Evolutionary conservation across 129 eudicot genomes (phyloP), one percentile per base, ranked within the genome.

Genomic region (Centrapalus pauciflorus): DNA sequence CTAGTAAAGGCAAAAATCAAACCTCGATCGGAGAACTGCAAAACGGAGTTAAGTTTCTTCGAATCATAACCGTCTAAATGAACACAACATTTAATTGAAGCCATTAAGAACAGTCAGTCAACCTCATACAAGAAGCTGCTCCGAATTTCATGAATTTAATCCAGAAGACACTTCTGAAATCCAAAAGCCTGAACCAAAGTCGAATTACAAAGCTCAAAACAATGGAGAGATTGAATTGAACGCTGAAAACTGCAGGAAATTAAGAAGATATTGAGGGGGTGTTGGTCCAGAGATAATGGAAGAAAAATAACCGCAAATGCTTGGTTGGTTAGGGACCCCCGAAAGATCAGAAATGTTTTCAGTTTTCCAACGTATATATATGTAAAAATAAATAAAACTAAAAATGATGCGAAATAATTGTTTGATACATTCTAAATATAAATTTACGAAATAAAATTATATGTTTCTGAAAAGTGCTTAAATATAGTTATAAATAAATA

Each of bases 11-110:
- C 70, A 75, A 67, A 41, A 66, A 55, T 48, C 20, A 51, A 34
- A 30, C 57, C 10, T 10, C 56, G 72, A 25, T 71, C 70, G 14
- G 77, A 46, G 16, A 77, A 56, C 5, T 43, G 77, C 14, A 71
- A 35, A 27, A 48, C 25, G 64, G 79, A 81, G 76, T 43, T 81
- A 45, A 77, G 73, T 52, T 81, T 85, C 20, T 78, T 79, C 26
- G 79, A 35, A 49, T 84, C 78, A 29, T 33, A 29, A 1, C 55
- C 43, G 50, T 81, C 80, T 1, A 73, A 55, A 64, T 70, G 79
- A 62, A 70, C 5, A 9, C 81, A 63, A 30, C 79, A 76, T 37
- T 30, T 76, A 23, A 81, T 56, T 3, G 81, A 70, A 55, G 85
- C 80, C 85, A 84, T 77, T 3, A 26, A 40, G 46, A 67, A 43